These are phyloP conservation scores for Russula emetica DNA, from an alignment of 768 basidiomycete genomes.

Conservation along the genomic window DNA sequence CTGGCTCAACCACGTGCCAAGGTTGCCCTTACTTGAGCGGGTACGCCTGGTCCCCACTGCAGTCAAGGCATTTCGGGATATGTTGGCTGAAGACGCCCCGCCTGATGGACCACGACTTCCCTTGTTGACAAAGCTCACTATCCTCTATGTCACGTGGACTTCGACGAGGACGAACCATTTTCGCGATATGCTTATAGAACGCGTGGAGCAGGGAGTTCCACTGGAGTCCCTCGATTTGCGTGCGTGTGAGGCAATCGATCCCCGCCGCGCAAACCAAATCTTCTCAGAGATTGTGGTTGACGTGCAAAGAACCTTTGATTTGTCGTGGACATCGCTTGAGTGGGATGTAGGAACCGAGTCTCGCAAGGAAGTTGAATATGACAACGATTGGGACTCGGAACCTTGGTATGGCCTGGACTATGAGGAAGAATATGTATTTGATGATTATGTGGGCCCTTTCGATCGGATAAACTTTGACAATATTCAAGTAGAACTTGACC, in stretches of 20 bases:
- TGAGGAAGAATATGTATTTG: too few relatives aligned
- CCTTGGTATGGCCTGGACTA: too few relatives aligned
- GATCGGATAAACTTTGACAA: too few relatives aligned
- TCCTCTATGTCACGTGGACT: not conserved
- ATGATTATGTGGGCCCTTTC: too few relatives aligned
- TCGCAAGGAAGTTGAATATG: too few relatives aligned
- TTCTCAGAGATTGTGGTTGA: conserved; percentile 8
- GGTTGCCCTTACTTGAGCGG: conserved; percentile 1
- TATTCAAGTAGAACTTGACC: too few relatives aligned
- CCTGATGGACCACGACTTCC: not conserved
- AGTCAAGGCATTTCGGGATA: not conserved
- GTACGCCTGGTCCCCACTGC: not conserved
- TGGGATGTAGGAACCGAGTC: not conserved
- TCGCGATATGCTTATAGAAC: not conserved
- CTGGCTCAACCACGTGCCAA: not conserved
- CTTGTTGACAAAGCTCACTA: not conserved
- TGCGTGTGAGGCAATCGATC: not conserved
- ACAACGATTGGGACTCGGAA: too few relatives aligned
- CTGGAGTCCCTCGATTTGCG: conserved; percentile 9
- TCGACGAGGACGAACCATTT: not conserved
- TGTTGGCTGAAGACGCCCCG: not conserved
- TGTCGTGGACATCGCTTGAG: not conserved
- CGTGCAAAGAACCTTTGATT: not conserved
- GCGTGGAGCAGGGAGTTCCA: conserved; percentile 1
- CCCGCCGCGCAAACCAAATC: not conserved